Evolutionary conservation across 331 rosid species (phyloP).

Genomic region (Phaseolus coccineus): DNA sequence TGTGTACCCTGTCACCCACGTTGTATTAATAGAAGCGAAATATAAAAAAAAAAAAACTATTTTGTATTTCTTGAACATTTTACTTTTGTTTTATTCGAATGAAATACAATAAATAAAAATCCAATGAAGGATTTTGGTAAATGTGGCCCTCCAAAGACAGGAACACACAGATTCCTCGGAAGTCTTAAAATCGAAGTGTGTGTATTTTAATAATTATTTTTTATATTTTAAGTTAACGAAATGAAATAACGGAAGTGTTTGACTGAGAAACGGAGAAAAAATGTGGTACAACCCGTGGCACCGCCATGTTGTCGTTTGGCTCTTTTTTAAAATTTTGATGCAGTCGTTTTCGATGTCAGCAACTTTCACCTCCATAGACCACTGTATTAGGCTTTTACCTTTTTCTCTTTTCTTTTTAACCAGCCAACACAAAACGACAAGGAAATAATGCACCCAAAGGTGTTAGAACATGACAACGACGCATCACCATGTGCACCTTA

Average conservation of each 20-base stretch:
- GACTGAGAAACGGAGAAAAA: slow-evolving; percentile 35
- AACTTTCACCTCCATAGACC: slow-evolving; percentile 12
- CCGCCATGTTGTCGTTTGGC: slow-evolving; percentile 47
- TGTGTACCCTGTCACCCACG: background rate
- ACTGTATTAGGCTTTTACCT: background rate
- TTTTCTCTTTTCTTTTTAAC: background rate
- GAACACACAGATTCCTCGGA: background rate
- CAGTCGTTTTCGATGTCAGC: slow-evolving; percentile 35
- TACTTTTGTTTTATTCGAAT: background rate
- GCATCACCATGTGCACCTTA: slow-evolving; percentile 17
- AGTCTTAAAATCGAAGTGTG: background rate
- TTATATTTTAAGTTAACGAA: background rate
- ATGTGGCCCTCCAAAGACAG: background rate
- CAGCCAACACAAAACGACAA: slow-evolving; percentile 40
- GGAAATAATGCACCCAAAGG: slow-evolving; percentile 28
- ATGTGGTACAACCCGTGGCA: slow-evolving; percentile 43
- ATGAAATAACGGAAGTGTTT: background rate
- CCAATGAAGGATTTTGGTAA: background rate
- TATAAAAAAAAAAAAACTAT: background rate
- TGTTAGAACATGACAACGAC: slow-evolving; percentile 24
- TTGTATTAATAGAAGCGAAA: background rate
- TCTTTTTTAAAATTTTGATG: background rate
- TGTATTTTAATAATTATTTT: background rate
- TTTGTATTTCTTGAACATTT: background rate
- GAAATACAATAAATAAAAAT: background rate